Conservation (phyloP, 2,329 filamentous ascomycete species). For the Colletotrichum sp. region DNA sequence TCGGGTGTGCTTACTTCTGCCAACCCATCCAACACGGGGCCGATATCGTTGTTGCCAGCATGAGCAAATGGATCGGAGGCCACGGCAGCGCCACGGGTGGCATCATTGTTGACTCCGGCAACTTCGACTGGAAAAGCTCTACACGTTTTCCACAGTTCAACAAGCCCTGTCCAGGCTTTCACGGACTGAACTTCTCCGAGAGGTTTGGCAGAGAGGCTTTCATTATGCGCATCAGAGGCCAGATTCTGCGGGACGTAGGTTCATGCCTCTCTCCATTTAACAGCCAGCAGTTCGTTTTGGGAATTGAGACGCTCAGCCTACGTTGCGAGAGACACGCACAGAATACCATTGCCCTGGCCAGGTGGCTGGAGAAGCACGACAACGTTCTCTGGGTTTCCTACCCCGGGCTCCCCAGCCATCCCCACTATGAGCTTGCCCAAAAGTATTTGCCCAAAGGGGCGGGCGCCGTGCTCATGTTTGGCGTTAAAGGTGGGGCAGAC, state of each 20-base stretch:
- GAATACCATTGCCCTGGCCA: not conserved
- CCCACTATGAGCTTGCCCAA: not conserved
- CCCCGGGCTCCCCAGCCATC: not conserved
- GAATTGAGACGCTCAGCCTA: not conserved
- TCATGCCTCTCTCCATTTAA: not conserved
- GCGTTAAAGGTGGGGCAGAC: not conserved
- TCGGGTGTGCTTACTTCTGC: slow-evolving; percentile 70
- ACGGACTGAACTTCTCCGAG: not conserved
- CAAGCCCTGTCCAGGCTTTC: not conserved
- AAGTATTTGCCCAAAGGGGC: not conserved
- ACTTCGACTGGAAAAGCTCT: not conserved
- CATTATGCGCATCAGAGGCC: not conserved
- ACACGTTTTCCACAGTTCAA: not conserved
- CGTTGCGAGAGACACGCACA: not conserved
- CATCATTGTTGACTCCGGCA: slow-evolving; percentile 66
- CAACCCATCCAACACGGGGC: slow-evolving; percentile 72
- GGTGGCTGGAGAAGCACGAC: not conserved
- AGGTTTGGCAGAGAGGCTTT: not conserved
- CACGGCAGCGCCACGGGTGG: slow-evolving; percentile 76
- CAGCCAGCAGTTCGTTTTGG: not conserved
- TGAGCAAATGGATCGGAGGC: slow-evolving; percentile 77
- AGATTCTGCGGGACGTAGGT: not conserved
- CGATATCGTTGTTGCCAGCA: slow-evolving; percentile 75
- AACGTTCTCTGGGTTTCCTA: not conserved
- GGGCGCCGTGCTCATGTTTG: not conserved